phyloP scores from a whole-genome alignment of 169 alveolate species.

The Plasmodium knowlesi region DNA sequence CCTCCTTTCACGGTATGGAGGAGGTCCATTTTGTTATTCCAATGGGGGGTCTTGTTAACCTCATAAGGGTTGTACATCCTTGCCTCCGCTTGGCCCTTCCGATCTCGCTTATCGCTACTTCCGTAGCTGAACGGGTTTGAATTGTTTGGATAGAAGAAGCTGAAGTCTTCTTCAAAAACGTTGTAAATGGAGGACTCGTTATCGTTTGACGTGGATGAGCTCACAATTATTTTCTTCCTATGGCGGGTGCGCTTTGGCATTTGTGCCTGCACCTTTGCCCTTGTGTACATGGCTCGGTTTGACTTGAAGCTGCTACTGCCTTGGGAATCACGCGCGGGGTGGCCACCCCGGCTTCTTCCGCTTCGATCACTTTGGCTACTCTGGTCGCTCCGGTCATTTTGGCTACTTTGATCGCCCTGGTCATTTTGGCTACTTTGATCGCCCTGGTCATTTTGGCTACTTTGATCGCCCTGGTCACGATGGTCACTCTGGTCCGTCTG shows the following conservation, averaged over 20 bases:
- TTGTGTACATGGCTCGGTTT: background rate
- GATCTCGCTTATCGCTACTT: background rate
- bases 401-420: background rate
- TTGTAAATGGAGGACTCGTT: constrained; percentile 29
- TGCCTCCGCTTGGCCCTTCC: no score
- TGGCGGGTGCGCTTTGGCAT: background rate
- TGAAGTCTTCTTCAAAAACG: constrained; percentile 5
- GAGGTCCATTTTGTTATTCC: background rate
- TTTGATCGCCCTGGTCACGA: background rate
- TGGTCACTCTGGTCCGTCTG: background rate
- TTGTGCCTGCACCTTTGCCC: background rate
- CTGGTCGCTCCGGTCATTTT: background rate
- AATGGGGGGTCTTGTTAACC: background rate
- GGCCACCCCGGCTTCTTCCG: background rate
- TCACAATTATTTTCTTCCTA: background rate
- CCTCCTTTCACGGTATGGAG: background rate
- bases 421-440: background rate
- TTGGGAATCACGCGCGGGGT: background rate
- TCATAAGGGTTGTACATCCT: background rate
- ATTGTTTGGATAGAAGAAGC: constrained; percentile 21
- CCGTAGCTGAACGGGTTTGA: constrained; percentile 2
- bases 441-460: background rate
- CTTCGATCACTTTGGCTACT: background rate
- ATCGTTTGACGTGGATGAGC: constrained; percentile 9
- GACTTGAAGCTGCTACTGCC: background rate